Conservation (phyloP, 2,329 filamentous ascomycete genomes). For the Helotiales sp. region DNA sequence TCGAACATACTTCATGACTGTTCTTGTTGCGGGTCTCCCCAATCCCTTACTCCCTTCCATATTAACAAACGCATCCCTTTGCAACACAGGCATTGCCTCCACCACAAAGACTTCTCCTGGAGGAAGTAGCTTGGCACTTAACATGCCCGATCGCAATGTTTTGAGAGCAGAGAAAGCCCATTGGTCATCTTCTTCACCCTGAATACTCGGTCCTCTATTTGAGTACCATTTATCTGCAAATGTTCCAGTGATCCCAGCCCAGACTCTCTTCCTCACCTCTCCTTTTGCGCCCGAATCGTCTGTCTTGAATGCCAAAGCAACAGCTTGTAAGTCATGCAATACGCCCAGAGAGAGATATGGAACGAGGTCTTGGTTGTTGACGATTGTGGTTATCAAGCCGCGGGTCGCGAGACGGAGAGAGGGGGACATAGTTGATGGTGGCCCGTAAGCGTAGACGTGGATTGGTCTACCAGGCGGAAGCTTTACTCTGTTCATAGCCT, state of each 20-base stretch:
- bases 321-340: constrained; percentile 72
- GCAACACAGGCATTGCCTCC: constrained; percentile 66
- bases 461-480: constrained; percentile 70
- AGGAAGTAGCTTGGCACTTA: constrained; percentile 68
- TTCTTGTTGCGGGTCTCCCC: constrained; percentile 66
- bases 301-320: constrained; percentile 71
- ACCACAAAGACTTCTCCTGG: constrained; percentile 76
- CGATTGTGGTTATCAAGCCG: constrained; percentile 72
- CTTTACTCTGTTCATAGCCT: constrained; percentile 47
- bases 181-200: constrained; percentile 55
- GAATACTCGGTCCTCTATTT: constrained; percentile 41
- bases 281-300: constrained; percentile 67
- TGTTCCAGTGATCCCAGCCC: constrained; percentile 62
- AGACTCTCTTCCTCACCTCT: constrained; percentile 66
- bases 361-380: constrained; percentile 73
- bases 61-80: constrained; percentile 62
- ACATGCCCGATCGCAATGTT: constrained; percentile 66
- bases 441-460: constrained; percentile 78
- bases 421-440: constrained; percentile 70
- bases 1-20: constrained; percentile 68
- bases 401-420: constrained; percentile 68
- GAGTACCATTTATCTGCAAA: constrained; percentile 62
- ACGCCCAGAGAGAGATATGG: constrained; percentile 72
- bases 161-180: constrained; percentile 71
- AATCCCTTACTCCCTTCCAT: constrained; percentile 35